These are phyloP conservation scores for Capronia epimyces DNA, from an alignment of 2,329 filamentous ascomycete species.

Conservation along the genomic window DNA sequence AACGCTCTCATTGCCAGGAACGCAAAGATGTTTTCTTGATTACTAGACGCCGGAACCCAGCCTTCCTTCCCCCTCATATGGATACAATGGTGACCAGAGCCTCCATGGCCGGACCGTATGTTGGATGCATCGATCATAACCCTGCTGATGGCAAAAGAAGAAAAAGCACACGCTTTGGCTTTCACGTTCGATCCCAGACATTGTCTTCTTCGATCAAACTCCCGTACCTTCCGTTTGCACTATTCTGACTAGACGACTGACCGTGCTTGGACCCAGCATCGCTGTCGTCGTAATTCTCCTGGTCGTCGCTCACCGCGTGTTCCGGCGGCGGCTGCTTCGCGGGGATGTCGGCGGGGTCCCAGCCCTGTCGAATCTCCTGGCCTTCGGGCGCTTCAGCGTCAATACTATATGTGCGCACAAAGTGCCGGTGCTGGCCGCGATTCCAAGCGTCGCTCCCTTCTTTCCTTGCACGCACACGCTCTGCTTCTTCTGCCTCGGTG, in stretches of 20 bases:
- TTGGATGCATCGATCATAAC: no score
- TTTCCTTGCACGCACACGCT: conserved; percentile 57
- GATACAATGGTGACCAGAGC: no score
- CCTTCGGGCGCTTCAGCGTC: conserved; percentile 22
- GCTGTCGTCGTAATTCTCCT: conserved; percentile 18
- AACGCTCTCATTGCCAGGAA: conserved; percentile 13
- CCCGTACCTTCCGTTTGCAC: conserved; percentile 15
- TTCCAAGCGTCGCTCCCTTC: conserved; percentile 60
- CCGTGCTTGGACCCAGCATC: conserved; percentile 1
- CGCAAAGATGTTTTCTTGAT: neutral
- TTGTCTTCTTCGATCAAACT: conserved; percentile 25
- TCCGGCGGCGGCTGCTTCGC: conserved; percentile 26
- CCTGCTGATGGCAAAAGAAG: no score
- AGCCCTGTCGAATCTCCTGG: conserved; percentile 27
- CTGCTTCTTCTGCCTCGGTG: conserved; percentile 55
- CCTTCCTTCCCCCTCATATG: no score
- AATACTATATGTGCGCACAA: conserved; percentile 27
- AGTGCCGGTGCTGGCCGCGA: conserved; percentile 33
- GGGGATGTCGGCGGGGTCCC: conserved; percentile 25
- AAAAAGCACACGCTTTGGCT: neutral
- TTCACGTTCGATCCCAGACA: conserved; percentile 20
- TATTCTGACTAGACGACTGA: neutral
- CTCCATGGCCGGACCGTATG: no score
- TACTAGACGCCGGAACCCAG: no score
- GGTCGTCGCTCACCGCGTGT: conserved; percentile 26